A percentile compares a stretch with the other conserved stretches of the same genome.
Evolutionary conservation across 495 filamentous ascomycete species (phyloP).

Genomic region (Thermothielavioides terrestris): DNA sequence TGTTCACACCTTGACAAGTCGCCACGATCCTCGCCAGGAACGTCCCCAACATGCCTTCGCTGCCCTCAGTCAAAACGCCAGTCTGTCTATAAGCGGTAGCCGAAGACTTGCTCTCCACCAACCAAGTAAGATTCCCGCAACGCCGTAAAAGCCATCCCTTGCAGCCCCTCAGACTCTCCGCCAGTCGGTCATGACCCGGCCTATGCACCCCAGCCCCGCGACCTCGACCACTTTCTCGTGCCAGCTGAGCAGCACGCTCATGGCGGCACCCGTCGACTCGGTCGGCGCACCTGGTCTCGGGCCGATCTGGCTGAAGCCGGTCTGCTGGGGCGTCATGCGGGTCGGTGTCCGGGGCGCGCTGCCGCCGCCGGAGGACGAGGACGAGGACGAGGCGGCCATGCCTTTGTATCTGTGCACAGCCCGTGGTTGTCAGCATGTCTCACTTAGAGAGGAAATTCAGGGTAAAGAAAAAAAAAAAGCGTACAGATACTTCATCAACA

Average conservation of each 20-base stretch:
- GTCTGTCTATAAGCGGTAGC: conserved; percentile 4
- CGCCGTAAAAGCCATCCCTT: not conserved
- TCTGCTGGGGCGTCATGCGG: conserved; percentile 64
- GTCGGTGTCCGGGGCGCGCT: conserved; percentile 36
- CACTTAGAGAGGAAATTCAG: not conserved
- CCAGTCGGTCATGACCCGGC: conserved; percentile 85
- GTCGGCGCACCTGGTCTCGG: conserved; percentile 52
- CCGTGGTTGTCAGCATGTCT: not conserved
- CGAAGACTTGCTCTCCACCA: not conserved
- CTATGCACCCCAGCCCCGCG: conserved; percentile 77
- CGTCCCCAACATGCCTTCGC: not conserved
- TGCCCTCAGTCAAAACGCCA: conserved; percentile 2
- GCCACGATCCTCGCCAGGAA: not conserved
- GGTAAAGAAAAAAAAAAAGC: conserved; percentile 5
- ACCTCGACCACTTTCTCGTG: conserved; percentile 93
- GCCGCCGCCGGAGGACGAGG: conserved; percentile 17
- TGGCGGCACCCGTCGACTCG: conserved; percentile 73
- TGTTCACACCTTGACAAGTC: not conserved
- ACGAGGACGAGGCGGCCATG: conserved; percentile 48
- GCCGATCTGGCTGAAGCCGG: conserved; percentile 76
- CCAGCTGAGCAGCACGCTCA: conserved; percentile 92
- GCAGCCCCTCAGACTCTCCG: conserved; percentile 56
- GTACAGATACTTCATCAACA: conserved; percentile 72
- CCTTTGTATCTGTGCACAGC: conserved; percentile 61
- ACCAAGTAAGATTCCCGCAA: not conserved